Evolutionary conservation across 2,329 filamentous ascomycete species (phyloP), one percentile per base, ranked within the genome.

Genomic region (Alternaria sp.): DNA sequence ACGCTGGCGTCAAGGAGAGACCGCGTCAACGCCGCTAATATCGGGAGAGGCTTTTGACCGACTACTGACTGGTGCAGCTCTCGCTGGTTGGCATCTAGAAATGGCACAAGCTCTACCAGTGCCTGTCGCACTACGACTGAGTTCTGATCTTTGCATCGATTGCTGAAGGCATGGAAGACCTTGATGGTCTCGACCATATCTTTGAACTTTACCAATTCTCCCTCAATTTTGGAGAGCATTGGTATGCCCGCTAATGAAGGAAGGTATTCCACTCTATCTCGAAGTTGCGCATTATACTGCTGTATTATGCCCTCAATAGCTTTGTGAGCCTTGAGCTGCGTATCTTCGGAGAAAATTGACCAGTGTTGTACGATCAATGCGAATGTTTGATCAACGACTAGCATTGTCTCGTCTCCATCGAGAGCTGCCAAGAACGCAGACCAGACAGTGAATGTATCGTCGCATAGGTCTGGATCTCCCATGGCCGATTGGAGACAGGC

Each of bases 401-500:
- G 84, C 65, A 91, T 89, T 6, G 97, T 84, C 71, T 97, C 94
- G 24, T 93, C 90, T 57, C 89, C 88, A 48, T 75, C 71, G 2
- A 98, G 84, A 52, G 89, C 87, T 28, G 81, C 86, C 18, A 98
- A 85, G 80, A 99, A 89, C 8, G 89, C 85, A 26, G 88, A 85
- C 95, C 95, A 99, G 49, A 93, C 92, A 4, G 86, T 87, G 70
- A 98, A 94, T 2, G 93, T 92, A 30, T 88, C 84, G 62, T 92
- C 85, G 62, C 92, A 88, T n/a, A 99, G 84, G 47, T 90, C 86
- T 44, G 89, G 84, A 51, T 91, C 87, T 16, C 90, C 85, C 61
- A 98, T 86, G 0, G 93, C 93, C 22, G 93, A 93, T 63, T 96
- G 88, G 12, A 99, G 83, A 74, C 92, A 97, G n/a, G 94, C 93